Evolutionary conservation across 495 filamentous ascomycete species (phyloP), one percentile per base, ranked within the genome.

Genomic region (Haplographium delicatum): DNA sequence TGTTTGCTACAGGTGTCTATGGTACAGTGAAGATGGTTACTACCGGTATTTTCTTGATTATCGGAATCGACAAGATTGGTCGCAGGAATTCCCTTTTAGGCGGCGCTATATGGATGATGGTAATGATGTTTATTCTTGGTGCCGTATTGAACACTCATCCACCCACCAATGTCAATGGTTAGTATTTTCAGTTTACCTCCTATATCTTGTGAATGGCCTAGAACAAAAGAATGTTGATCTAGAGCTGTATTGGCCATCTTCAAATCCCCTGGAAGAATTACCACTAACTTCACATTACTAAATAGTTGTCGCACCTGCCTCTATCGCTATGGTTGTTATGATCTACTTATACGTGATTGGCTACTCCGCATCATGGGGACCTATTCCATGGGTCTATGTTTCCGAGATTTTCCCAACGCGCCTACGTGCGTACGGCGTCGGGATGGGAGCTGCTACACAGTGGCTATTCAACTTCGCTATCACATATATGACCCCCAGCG

Each of bases 391-490:
- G 70, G 65, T 66, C 62, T 77, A 77, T 46, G 64, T 74, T 23
- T 68, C 68, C 25, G 74, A 80, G 53, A 77, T 78, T 44, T 76
- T 78, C 58, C 72, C 74, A 1, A 72, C 63, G 13, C 68, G 74
- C n/a, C 70, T 72, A n/a, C 69, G 72, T 4, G 68, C 74, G 44
- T 62, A 68, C 18, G 73, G 71, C 11, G 66, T 76, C 15, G 69
- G 66, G 5, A 60, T 73, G 18, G 70, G 67, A 0, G 70, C 72
- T 0, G 69, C 76, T 0, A 74, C 74, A 0, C 73, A 78, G 53
- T 81, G 75, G 75, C 56, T 79, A 10, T 77, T 79, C 63, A 77
- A 78, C 50, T 81, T 79, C 45, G 68, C 69, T 35, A 71, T 78
- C 65, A 73, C 70, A 3, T 69, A 76, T 44, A 68, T 78, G 28